These are phyloP conservation scores for Fusarium nisikadoi DNA, from an alignment of 2,329 filamentous ascomycete species.

Conservation along the genomic window DNA sequence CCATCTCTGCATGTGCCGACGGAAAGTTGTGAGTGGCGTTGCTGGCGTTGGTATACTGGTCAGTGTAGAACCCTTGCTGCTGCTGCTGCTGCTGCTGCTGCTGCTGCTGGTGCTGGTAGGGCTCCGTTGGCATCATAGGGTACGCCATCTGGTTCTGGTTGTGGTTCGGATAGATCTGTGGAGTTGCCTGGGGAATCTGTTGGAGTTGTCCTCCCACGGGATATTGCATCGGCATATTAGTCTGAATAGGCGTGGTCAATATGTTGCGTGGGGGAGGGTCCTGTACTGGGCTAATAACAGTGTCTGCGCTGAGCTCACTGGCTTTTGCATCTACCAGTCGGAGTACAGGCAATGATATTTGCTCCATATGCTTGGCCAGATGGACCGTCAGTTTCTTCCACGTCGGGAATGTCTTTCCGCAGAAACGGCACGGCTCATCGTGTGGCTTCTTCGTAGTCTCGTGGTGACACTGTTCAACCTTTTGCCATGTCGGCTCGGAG, in stretches of 20 bases:
- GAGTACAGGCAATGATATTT: slow-evolving; percentile 85
- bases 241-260: slow-evolving; percentile 43
- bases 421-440: slow-evolving; percentile 88
- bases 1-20: slow-evolving; percentile 40
- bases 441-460: slow-evolving; percentile 73
- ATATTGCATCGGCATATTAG: slow-evolving; percentile 34
- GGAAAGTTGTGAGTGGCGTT: slow-evolving; percentile 44
- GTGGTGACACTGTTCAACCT: slow-evolving; percentile 80
- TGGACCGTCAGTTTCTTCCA: slow-evolving; percentile 98
- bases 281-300: slow-evolving; percentile 74
- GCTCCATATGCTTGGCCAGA: slow-evolving; percentile 93
- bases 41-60: slow-evolving; percentile 44
- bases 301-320: slow-evolving; percentile 66
- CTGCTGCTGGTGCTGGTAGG: slow-evolving; percentile 33
- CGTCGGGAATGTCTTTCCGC: slow-evolving; percentile 79
- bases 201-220: slow-evolving; percentile 32
- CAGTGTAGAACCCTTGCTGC: slow-evolving; percentile 38
- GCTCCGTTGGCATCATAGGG: slow-evolving; percentile 41
- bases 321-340: slow-evolving; percentile 61
- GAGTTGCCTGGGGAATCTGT: slow-evolving; percentile 30
- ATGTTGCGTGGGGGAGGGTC: slow-evolving; percentile 54
- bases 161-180: slow-evolving; percentile 36
- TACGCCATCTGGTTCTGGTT: slow-evolving; percentile 40
- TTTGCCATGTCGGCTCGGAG: slow-evolving; percentile 75
- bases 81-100: slow-evolving; percentile 31